These are phyloP conservation scores for Capronia coronata DNA, from an alignment of 2,329 filamentous ascomycete genomes.

Conservation along the genomic window DNA sequence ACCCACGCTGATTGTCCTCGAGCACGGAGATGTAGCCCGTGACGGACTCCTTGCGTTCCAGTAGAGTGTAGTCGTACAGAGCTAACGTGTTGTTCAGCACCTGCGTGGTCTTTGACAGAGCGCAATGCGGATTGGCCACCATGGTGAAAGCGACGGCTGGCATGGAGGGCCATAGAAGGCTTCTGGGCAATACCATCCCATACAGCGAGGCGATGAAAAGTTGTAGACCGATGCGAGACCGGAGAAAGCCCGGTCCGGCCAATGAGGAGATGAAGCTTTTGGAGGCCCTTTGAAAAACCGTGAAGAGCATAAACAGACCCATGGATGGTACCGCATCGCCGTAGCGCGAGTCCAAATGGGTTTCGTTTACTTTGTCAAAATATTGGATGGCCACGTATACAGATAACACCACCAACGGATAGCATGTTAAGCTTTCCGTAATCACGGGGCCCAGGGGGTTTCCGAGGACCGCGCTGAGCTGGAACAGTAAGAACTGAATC, in stretches of 20 bases:
- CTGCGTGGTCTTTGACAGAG: constrained; percentile 53
- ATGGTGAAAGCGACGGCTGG: constrained; percentile 62
- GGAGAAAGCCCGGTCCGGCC: constrained; percentile 57
- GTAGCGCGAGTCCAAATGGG: constrained; percentile 52
- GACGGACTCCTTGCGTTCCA: constrained; percentile 76
- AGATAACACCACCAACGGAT: constrained; percentile 60
- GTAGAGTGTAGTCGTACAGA: constrained; percentile 61
- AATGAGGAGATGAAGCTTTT: constrained; percentile 40
- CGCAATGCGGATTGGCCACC: constrained; percentile 67
- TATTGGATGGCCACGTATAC: constrained; percentile 58
- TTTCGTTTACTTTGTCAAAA: constrained; percentile 45
- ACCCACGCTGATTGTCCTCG: constrained; percentile 64
- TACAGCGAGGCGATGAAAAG: constrained; percentile 60
- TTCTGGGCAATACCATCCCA: constrained; percentile 61
- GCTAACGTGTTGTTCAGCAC: constrained; percentile 61
- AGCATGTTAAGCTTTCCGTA: constrained; percentile 67
- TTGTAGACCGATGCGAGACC: constrained; percentile 68
- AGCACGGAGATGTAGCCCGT: constrained; percentile 92
- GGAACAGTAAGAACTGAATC: constrained; percentile 65
- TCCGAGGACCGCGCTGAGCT: constrained; percentile 59
- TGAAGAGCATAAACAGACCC: constrained; percentile 60
- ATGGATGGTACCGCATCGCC: constrained; percentile 60
- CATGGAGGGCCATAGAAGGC: constrained; percentile 58
- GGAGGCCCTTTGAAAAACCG: constrained; percentile 39
- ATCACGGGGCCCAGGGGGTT: constrained; percentile 66